Evolutionary conservation across 129 eudicot species (phyloP), one percentile per base, ranked within the genome.

Genomic region (Tagetes erecta): DNA sequence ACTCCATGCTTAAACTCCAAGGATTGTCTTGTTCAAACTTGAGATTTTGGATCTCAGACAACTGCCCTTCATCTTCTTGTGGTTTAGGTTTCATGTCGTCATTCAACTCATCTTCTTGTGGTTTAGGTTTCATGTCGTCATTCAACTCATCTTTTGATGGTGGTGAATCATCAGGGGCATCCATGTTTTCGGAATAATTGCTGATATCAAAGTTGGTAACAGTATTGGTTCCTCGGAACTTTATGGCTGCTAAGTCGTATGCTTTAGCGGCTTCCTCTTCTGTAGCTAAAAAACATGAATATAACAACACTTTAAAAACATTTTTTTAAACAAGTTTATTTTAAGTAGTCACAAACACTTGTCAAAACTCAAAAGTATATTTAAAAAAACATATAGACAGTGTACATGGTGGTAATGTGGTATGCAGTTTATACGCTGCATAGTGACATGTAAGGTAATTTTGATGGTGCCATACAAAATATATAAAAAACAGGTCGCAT

Each of bases 191-290:
- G 2, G 49, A 11, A 46, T 77, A 77, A 10, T 8, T 36, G 81
- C 64, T 77, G 45, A 77, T 77, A 49, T 77, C 52, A 59, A 77
- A 77, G 70, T 77, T 77, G 63, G 81, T 77, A 35, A 77, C 53
- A 8, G 81, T 76, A 13, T 40, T 33, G 14, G 13, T 58, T 49
- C 69, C 69, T 30, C 81, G 68, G 8, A 45, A 14, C 42, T 36
- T 1, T 69, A 77, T 77, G 41, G 81, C 81, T 45, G 81, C 81
- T 11, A 14, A n/a, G 64, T 77, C 81, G 47, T 77, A 77, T 68
- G 81, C 81, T 68, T 27, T 70, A 49, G 81, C 81, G 1, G 81
- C 81, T 42, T 77, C 81, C 50, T 77, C 81, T 58, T 77, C 31
- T 33, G 81, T 77, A 52, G n/a, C 76, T 77, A 39, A 34, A 34